These are phyloP conservation scores for Cystobasidiopsis lactophilus DNA, from an alignment of 768 basidiomycete genomes.

Conservation along the genomic window DNA sequence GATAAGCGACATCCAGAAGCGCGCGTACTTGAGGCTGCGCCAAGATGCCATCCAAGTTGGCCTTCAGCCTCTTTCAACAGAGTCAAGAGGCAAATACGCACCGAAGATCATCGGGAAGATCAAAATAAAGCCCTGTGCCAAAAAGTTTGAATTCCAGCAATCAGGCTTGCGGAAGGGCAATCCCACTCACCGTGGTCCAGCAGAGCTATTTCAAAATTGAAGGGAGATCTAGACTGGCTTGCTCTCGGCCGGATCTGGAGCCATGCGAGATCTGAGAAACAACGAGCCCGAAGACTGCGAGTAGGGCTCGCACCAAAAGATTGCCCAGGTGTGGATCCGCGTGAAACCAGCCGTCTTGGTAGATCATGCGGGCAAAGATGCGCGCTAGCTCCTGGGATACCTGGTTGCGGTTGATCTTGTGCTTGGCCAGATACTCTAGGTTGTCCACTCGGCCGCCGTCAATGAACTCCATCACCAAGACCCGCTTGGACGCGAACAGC, in stretches of 20 bases:
- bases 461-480: constrained; percentile 75
- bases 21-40: constrained; percentile 40
- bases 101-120: constrained; percentile 55
- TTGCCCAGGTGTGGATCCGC: constrained; percentile 12
- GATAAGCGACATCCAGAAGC: constrained; percentile 65
- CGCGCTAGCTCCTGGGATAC: constrained; percentile 72
- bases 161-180: neutral
- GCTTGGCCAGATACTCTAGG: constrained; percentile 51
- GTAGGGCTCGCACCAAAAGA: no score
- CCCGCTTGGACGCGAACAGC: constrained; percentile 54
- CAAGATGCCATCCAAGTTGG: no score
- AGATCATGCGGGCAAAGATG: constrained; percentile 90
- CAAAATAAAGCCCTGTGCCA: constrained; percentile 49
- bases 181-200: constrained; percentile 50
- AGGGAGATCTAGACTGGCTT: constrained; percentile 38
- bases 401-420: constrained; percentile 76
- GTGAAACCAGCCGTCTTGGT: constrained; percentile 32
- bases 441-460: constrained; percentile 74
- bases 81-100: neutral
- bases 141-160: no score
- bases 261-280: constrained; percentile 59
- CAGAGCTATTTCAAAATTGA: constrained; percentile 88
- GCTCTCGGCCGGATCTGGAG: constrained; percentile 61
- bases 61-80: neutral
- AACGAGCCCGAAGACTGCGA: no score